These are phyloP conservation scores for Avena sativa DNA, from an alignment of 176 grass and related monocot species.

Conservation along the genomic window DNA sequence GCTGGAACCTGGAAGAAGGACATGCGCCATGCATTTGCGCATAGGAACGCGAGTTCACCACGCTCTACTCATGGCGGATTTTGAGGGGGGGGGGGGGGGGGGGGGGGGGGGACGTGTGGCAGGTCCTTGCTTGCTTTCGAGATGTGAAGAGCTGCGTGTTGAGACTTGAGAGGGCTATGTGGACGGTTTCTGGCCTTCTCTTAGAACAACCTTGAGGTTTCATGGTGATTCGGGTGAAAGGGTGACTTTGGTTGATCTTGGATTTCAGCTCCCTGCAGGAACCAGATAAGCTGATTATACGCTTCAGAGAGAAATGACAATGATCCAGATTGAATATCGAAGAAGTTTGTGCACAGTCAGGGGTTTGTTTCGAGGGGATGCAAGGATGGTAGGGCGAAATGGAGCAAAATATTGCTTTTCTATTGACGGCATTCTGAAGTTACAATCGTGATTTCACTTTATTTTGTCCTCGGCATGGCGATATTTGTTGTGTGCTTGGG, in stretches of 20 bases:
- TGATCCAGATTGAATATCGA: background rate
- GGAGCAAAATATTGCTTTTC: background rate
- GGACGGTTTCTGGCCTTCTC: conserved; percentile 17
- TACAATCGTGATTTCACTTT: background rate
- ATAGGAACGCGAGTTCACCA: background rate
- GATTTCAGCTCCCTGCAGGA: background rate
- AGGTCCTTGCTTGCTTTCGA: background rate
- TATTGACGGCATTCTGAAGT: background rate
- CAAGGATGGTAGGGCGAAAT: background rate
- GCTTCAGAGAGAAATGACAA: background rate
- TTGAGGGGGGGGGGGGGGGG: too few species aligned
- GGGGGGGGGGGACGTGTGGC: background rate
- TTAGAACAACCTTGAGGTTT: background rate
- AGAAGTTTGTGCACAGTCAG: background rate
- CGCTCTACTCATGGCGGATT: background rate
- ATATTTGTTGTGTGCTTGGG: conserved; percentile 1
- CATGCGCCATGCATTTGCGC: background rate
- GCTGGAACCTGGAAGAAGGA: background rate
- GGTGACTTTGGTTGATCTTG: background rate
- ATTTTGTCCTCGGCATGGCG: background rate
- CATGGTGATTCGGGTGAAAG: background rate
- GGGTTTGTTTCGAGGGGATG: background rate
- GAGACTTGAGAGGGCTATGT: background rate
- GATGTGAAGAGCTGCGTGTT: background rate
- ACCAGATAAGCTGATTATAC: background rate